Evolutionary conservation across 352 stramenopile genomes (phyloP).

Genomic region (Poterioochromonas sp.): DNA sequence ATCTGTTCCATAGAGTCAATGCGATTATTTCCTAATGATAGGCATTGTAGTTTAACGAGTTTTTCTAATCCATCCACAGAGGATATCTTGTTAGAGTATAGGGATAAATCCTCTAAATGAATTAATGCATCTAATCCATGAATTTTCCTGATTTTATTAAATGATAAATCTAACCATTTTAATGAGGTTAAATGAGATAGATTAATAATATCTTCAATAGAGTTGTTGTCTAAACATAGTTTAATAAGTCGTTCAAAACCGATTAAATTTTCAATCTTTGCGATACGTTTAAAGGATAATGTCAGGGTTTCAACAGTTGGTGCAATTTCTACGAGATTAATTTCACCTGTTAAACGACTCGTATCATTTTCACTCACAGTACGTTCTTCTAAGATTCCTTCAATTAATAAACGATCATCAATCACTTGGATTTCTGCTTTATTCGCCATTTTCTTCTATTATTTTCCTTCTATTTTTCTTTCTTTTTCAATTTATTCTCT

Average conservation of each 20-base stretch:
- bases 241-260: constrained; percentile 72
- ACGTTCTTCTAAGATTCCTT: constrained; percentile 28
- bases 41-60: constrained; percentile 74
- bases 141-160: constrained; percentile 84
- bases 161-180: constrained; percentile 82
- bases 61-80: constrained; percentile 76
- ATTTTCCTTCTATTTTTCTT: neutral
- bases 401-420: constrained; percentile 28
- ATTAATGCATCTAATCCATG: constrained; percentile 76
- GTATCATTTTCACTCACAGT: constrained; percentile 6
- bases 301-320: constrained; percentile 49
- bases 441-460: neutral
- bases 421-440: constrained; percentile 35
- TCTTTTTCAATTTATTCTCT: neutral
- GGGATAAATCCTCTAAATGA: constrained; percentile 73
- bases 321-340: constrained; percentile 37
- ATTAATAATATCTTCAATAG: constrained; percentile 70
- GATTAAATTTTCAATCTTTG: constrained; percentile 84
- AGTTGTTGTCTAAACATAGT: constrained; percentile 87
- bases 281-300: constrained; percentile 81
- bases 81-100: constrained; percentile 85
- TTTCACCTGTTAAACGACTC: constrained; percentile 1
- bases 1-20: constrained; percentile 70
- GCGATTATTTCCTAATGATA: constrained; percentile 81
- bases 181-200: constrained; percentile 52